Base-by-base conservation (phyloP, 2,329 filamentous ascomycete genomes). In the Bisporella sp. region DNA sequence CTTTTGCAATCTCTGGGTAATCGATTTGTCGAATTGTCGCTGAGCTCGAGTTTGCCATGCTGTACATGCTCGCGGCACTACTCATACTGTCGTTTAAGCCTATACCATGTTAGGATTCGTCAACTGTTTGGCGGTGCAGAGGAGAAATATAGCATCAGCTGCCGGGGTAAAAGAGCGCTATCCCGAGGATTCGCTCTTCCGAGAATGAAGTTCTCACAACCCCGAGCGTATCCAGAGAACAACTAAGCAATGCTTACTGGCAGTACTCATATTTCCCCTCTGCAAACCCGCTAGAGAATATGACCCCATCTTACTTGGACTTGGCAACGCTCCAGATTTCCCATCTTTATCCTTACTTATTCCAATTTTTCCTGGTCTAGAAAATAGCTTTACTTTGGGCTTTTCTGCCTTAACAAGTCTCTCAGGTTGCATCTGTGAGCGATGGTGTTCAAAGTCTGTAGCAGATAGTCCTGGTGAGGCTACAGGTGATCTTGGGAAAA, bases 331-430 rank as follows among this genome's bases (percentile, higher is more conserved):
- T 57, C 85, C 84, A 13, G 84, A 75, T 61, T 81, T 84, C 5
- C 74, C 58, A 7, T 89, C 84, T 57, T 72, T 76, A 35, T 81
- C 77, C 64, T 86, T 89, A 13, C 71, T 72, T 51, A 82, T 81
- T 46, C 79, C 78, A 50, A 89, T 87, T 68, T 85, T 89, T 62
- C 85, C 85, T 0, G 86, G 86, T 46, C 87, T 79, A 5, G 84
- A 88, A 64, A 91, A 91, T 31, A 92, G 74, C 71, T 92, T 92
- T 65, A 88, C 85, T 29, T 47, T 47, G 45, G 45, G 35, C 45
- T 47, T 47, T 37, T 47, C 45, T 5, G 42, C 42, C 29, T 47
- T 47, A 9, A 6, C 6, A 12, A 32, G 35, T n/a, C n/a, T 45
- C 12, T 31, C 31, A n/a, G 49, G 41, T 13, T 48, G 46, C 8